phyloP scores from a whole-genome alignment of 1,284 basidiomycete genomes.

The Boletus mariae region DNA sequence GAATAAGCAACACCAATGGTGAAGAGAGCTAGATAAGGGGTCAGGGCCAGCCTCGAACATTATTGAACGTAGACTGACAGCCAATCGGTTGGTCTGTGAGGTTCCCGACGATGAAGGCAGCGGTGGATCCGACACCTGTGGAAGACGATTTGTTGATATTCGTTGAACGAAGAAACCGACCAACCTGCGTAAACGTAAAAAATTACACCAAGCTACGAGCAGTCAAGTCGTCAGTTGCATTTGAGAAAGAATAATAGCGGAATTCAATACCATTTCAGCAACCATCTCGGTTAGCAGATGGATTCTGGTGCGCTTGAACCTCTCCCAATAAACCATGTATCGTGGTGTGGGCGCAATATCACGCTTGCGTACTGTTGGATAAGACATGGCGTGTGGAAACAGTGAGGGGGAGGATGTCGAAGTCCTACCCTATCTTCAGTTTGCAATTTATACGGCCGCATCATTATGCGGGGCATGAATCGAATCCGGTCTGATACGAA shows the following conservation, averaged over 20 bases:
- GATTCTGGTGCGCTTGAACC: constrained; percentile 43
- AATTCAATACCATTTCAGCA: constrained; percentile 52
- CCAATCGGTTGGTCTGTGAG: constrained; percentile 44
- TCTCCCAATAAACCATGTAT: constrained; percentile 51
- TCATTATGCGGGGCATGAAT: background rate
- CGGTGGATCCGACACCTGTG: constrained; percentile 57
- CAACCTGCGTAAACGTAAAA: constrained; percentile 54
- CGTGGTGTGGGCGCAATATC: constrained; percentile 41
- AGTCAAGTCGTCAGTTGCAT: constrained; percentile 27
- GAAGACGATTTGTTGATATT: background rate
- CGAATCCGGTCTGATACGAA: background rate
- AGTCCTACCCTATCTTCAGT: background rate
- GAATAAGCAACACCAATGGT: constrained; percentile 64
- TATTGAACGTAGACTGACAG: constrained; percentile 39
- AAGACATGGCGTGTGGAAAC: constrained; percentile 16
- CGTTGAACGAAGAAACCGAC: constrained; percentile 5
- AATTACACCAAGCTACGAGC: constrained; percentile 42
- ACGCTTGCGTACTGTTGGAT: constrained; percentile 35
- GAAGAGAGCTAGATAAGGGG: constrained; percentile 43
- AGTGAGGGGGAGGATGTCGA: background rate
- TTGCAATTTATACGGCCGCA: constrained; percentile 14
- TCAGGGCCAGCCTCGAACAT: constrained; percentile 1
- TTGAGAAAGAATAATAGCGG: background rate
- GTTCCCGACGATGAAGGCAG: constrained; percentile 51
- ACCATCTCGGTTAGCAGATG: constrained; percentile 56